Evolutionary conservation across 257 asterid genomes (phyloP).

Genomic region (Solanum tarapatanum): DNA sequence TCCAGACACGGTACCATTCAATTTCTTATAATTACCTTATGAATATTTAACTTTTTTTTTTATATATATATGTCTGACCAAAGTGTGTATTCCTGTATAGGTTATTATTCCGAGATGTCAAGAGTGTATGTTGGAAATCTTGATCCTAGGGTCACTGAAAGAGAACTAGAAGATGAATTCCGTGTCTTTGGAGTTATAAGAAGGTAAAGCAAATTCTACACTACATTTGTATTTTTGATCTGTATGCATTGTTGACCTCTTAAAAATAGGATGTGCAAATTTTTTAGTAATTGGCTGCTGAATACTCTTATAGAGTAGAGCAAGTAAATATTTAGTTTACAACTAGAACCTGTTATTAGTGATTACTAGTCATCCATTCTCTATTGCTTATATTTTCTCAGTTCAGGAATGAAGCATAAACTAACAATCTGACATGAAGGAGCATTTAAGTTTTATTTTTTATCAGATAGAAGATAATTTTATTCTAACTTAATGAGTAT

Average conservation of each 20-base stretch:
- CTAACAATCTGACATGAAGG: neutral
- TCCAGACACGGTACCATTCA: neutral
- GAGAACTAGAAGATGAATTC: constrained; percentile 89
- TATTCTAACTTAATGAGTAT: neutral
- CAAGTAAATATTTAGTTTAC: neutral
- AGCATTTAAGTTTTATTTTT: neutral
- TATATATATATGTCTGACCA: neutral
- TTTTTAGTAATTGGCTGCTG: neutral
- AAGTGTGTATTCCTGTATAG: neutral
- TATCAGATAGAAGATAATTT: neutral
- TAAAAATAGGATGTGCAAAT: neutral
- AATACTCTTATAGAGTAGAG: neutral
- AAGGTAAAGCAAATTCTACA: constrained; percentile 31
- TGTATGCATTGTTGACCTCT: neutral
- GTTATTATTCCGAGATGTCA: constrained; percentile 43
- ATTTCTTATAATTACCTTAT: neutral
- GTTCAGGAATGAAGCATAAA: neutral
- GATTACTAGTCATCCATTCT: neutral
- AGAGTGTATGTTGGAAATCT: constrained; percentile 76
- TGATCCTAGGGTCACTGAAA: constrained; percentile 83
- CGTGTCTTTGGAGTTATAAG: constrained; percentile 73
- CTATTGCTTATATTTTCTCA: neutral
- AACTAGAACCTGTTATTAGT: neutral
- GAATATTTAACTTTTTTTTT: neutral
- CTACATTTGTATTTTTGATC: neutral